Evolutionary conservation across 306 rosid genomes (phyloP), one percentile per base, ranked within the genome.

Genomic region (Quercus aquifolioides): DNA sequence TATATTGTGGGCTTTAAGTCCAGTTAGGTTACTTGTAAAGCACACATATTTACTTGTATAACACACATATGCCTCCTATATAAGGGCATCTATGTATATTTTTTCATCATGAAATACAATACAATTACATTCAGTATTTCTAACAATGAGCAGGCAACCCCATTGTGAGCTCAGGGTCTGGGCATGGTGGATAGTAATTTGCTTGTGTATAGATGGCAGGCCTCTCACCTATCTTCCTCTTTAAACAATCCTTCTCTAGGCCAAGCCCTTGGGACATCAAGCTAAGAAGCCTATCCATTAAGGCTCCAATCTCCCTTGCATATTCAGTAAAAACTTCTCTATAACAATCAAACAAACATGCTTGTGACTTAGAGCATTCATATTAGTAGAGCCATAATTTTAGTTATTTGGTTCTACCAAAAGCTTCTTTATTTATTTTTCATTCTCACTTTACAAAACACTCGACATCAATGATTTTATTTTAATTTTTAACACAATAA

Each of bases 241-340:
- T 10, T 28, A 83, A 41, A 57, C 38, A 70, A 77, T 79, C 77
- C 20, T 85, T 63, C 71, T 91, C 85, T 73, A 85, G 14, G 38
- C 91, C 91, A 69, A 87, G 86, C 62, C 90, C 91, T 63, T 15
- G 41, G 28, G 89, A 84, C 35, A 91, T 64, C 85, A 87, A 80
- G 73, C 83, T 41, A n/a, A 90, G 70, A 4, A 88, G 68, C 72
- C 78, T 85, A 26, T 58, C 76, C 82, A 80, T 65, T 83, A 88
- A 51, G 28, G 52, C 33, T 58, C 82, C 82, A 25, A 83, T 75
- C 74, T 88, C 86, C 54, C 72, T 88, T 74, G 89, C 88, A 75
- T 88, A 88, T n/a, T 84, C 85, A n/a, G 25, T 77, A 68, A 76
- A 91, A 72, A 82, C 81, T 41, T 87, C 88, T 3, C 88, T 88